phyloP scores from a whole-genome alignment of 2,329 filamentous ascomycete genomes.

The Hortaea werneckii region DNA sequence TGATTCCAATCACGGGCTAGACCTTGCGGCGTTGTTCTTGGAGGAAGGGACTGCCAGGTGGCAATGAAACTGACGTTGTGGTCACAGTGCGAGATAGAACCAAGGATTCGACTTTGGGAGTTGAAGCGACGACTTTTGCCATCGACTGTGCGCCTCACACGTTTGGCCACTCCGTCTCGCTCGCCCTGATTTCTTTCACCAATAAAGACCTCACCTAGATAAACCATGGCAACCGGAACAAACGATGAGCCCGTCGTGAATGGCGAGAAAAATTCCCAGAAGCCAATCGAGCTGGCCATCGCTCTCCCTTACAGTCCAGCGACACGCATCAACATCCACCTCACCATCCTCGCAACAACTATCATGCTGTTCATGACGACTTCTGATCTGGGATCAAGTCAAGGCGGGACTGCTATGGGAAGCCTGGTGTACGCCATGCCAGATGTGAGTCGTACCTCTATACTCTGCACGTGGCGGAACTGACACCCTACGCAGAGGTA shows the following conservation, averaged over 20 bases:
- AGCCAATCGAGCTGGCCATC: slow-evolving; percentile 46
- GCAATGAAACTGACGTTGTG: no score
- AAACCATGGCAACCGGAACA: slow-evolving; percentile 15
- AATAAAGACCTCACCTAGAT: no score
- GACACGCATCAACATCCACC: slow-evolving; percentile 49
- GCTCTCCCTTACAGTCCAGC: slow-evolving; percentile 46
- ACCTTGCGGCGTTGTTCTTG: no score
- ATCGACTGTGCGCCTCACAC: no score
- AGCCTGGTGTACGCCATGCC: slow-evolving; percentile 92
- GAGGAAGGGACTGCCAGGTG: no score
- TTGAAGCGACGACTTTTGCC: no score
- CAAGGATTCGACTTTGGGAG: no score
- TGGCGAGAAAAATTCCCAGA: slow-evolving; percentile 17
- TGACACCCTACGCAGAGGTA: slow-evolving; percentile 8
- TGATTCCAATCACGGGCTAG: no score
- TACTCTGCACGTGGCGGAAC: neutral
- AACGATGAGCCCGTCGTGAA: slow-evolving; percentile 11
- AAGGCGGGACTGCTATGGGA: slow-evolving; percentile 50
- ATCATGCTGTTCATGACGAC: slow-evolving; percentile 49
- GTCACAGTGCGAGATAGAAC: no score
- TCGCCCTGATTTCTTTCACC: no score
- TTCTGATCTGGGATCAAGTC: slow-evolving; percentile 30
- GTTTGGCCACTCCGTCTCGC: no score
- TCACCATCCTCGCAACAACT: slow-evolving; percentile 44
- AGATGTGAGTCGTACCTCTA: slow-evolving; percentile 48